Conservation (phyloP, 768 basidiomycete genomes). For the Phlebiopsis gigantea region DNA sequence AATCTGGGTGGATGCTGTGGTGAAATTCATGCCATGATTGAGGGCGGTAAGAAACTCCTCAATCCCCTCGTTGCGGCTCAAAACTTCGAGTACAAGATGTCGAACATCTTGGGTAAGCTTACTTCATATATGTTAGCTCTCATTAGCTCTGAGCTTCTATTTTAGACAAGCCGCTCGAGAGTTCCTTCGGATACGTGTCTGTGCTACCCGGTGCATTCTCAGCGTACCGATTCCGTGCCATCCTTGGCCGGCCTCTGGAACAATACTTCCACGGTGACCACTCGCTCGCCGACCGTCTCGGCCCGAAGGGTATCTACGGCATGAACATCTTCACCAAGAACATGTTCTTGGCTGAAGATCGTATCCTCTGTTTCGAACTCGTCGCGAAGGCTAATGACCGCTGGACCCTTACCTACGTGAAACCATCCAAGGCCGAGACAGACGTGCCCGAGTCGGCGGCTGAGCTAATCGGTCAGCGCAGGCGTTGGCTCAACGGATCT, state of each 20-base stretch:
- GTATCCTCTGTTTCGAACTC: constrained; percentile 95
- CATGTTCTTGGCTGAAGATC: constrained; percentile 88
- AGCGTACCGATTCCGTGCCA: constrained; percentile 91
- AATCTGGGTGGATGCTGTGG: constrained; percentile 87
- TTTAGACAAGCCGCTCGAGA: constrained; percentile 88
- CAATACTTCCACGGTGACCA: constrained; percentile 88
- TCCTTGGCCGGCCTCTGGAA: constrained; percentile 81
- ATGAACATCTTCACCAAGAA: constrained; percentile 99
- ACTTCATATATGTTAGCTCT: neutral
- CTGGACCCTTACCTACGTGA: constrained; percentile 92
- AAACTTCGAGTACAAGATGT: constrained; percentile 99
- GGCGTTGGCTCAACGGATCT: constrained; percentile 95
- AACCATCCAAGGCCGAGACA: constrained; percentile 93
- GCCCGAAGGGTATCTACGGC: constrained; percentile 89
- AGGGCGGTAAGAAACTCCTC: constrained; percentile 84
- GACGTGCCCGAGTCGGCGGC: constrained; percentile 93
- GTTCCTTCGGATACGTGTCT: constrained; percentile 92
- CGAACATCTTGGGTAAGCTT: constrained; percentile 76
- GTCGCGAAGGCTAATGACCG: constrained; percentile 83
- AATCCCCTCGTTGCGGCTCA: constrained; percentile 94
- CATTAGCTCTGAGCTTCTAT: neutral
- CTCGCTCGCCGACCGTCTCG: constrained; percentile 86
- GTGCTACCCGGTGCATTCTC: constrained; percentile 97
- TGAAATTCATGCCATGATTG: constrained; percentile 96
- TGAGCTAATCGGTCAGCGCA: constrained; percentile 91